Conservation (phyloP, 2,329 filamentous ascomycete species). For the Colletotrichum liaoningense region DNA sequence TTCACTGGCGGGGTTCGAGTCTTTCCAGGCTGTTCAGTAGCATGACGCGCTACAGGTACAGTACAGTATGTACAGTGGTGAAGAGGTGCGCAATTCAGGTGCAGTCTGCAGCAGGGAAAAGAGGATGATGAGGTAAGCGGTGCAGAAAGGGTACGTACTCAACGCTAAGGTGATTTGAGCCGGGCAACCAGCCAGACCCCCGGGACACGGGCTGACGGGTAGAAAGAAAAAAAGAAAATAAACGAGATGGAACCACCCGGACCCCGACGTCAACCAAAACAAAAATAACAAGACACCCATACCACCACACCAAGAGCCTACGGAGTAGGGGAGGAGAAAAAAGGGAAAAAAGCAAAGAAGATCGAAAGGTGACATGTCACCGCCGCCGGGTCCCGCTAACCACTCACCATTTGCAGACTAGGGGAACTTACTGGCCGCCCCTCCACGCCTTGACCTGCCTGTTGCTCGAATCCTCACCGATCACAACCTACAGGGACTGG, state of each 20-base stretch:
- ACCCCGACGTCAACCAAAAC: conserved; percentile 13
- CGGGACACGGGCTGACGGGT: neutral
- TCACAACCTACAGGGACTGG: conserved; percentile 3
- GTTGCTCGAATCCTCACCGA: neutral
- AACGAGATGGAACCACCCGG: neutral
- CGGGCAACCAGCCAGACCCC: conserved; percentile 24
- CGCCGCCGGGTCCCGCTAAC: neutral
- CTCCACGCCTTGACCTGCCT: neutral
- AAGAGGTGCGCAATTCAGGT: too few relatives aligned
- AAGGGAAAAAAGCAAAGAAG: conserved; percentile 11
- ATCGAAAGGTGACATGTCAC: conserved; percentile 16
- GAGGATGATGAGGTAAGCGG: neutral
- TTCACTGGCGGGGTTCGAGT: conserved; percentile 27
- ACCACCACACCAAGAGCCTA: too few relatives aligned
- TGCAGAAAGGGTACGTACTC: conserved; percentile 19
- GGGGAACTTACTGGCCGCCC: neutral
- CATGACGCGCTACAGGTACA: conserved; percentile 22
- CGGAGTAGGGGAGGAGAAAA: neutral
- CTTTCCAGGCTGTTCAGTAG: neutral
- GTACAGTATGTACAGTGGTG: too few relatives aligned
- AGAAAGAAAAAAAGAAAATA: neutral
- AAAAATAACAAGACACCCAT: conserved; percentile 4
- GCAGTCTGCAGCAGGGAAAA: neutral
- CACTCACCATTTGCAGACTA: neutral
- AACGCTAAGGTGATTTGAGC: conserved; percentile 6